phyloP scores from a whole-genome alignment of 1,139 yeast genomes.

The Protomyces arabidopsidicola region DNA sequence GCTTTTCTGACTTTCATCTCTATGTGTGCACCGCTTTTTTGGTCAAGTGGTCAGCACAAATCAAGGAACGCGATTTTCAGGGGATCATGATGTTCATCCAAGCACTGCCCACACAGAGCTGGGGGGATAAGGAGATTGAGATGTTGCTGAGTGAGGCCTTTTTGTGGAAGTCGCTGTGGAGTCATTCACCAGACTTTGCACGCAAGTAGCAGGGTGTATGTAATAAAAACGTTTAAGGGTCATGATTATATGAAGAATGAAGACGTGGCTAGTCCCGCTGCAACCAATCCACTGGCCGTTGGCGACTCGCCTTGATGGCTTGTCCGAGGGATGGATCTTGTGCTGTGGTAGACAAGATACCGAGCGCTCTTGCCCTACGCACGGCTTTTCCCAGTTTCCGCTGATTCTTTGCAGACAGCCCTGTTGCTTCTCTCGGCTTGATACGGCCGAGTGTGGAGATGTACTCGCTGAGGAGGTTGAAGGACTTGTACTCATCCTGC shows the following conservation, averaged over 20 bases:
- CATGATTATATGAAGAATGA: not conserved
- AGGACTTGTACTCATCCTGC: conserved; percentile 21
- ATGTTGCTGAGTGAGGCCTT: conserved; percentile 89
- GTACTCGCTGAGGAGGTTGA: conserved; percentile 21
- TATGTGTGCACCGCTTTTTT: conserved; percentile 98
- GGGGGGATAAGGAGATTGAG: conserved; percentile 90
- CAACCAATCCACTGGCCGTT: not conserved
- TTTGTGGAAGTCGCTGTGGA: conserved; percentile 83
- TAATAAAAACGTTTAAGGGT: not conserved
- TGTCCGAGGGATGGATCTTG: conserved; percentile 6
- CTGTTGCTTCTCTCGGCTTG: conserved; percentile 28
- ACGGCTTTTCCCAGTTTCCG: conserved; percentile 18
- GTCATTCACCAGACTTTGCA: conserved; percentile 21
- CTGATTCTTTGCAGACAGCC: conserved; percentile 23
- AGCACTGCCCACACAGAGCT: conserved; percentile 73
- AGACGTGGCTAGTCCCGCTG: not conserved
- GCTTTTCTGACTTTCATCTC: conserved; percentile 88
- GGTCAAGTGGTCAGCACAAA: conserved; percentile 73
- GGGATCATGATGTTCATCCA: conserved; percentile 87
- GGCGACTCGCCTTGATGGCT: not conserved
- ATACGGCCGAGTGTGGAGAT: conserved; percentile 31
- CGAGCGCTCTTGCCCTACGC: conserved; percentile 63
- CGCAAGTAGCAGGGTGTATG: not conserved
- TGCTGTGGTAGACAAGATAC: conserved; percentile 51
- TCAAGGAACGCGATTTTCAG: conserved; percentile 87